Base-by-base conservation (phyloP, 1,139 yeast species). In the Protomyces gravidus region DNA sequence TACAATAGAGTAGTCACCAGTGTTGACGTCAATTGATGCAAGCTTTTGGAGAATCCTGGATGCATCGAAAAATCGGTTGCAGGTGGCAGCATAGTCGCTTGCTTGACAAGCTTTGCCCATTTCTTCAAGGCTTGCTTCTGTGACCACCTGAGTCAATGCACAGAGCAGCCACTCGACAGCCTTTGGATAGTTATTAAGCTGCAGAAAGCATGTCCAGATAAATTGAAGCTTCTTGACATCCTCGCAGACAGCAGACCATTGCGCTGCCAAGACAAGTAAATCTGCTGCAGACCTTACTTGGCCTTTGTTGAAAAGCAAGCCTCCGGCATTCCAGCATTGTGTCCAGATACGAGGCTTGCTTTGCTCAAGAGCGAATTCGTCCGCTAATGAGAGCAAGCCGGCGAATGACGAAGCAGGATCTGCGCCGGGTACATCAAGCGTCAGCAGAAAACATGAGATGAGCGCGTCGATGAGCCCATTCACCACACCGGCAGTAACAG, bases 201-300 rank as follows among this genome's bases (percentile, higher is more conserved):
- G 39, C 11, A 39, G n/a, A 13, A 45, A 46, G 25, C 51, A 32
- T 4, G 58, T 46, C 58, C 58, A 53, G n/a, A 53, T 6, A 25
- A 45, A 53, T 15, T 53, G 51, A 13, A 53, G 19, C 28, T 53
- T 46, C 40, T 46, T 53, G 27, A 28, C 26, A 6, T 30, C 32
- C 19, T 17, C 11, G 5, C 17, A 15, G 11, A 33, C 19, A 15
- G 47, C 25, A 11, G 36, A 13, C 57, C 57, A 45, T 9, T 17
- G 36, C 13, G 45, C 33, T 19, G 33, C 47, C 6, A 45, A 42
- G n/a, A 23, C 45, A 11, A 53, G 40, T 6, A 46, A 26, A 11
- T 46, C 47, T 15, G 46, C 45, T 9, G 58, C 50, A 6, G 17
- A 13, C 7, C 9, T 13, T n/a, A n/a, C 32, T 7, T 17, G 17